A percentile compares a stretch with the other conserved stretches of the same genome.
phyloP scores from a whole-genome alignment of 2,329 filamentous ascomycete genomes.

The Thelonectria blattea region DNA sequence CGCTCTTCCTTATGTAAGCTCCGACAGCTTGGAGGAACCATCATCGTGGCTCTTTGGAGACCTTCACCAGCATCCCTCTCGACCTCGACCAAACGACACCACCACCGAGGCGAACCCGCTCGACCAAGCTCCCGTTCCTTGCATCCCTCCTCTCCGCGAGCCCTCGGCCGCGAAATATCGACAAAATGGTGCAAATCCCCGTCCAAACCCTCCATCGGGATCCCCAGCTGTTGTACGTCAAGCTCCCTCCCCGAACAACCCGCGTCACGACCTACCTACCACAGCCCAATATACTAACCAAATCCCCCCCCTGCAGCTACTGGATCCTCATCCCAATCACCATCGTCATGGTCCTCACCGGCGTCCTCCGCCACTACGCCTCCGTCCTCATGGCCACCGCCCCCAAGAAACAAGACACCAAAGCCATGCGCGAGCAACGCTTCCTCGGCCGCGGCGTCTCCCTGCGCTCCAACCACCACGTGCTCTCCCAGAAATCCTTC shows the following conservation, averaged over 20 bases:
- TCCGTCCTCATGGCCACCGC: conserved; percentile 85
- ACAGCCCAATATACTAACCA: conserved; percentile 25
- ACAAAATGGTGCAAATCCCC: conserved; percentile 78
- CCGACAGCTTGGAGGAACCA: conserved; percentile 9
- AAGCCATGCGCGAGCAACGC: conserved; percentile 83
- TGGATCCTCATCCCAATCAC: conserved; percentile 99
- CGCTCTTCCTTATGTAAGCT: conserved; percentile 19
- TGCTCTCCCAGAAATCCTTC: conserved; percentile 80
- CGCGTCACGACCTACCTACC: background rate
- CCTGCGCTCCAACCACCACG: conserved; percentile 81
- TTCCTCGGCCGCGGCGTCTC: conserved; percentile 83
- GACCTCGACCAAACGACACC: conserved; percentile 6
- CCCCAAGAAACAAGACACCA: conserved; percentile 81
- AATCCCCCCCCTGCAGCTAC: conserved; percentile 66
- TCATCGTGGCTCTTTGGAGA: conserved; percentile 22
- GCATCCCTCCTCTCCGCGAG: conserved; percentile 16
- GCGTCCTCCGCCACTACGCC: conserved; percentile 94
- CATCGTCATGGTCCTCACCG: conserved; percentile 96
- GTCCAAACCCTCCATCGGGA: conserved; percentile 98
- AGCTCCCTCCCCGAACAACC: conserved; percentile 3
- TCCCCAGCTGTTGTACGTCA: conserved; percentile 91
- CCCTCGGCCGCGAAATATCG: conserved; percentile 9
- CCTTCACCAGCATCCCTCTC: conserved; percentile 4
- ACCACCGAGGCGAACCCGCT: conserved; percentile 15
- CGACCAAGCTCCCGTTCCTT: conserved; percentile 23